phyloP scores from a whole-genome alignment of 2,329 filamentous ascomycete genomes.

The Alternaria arbusti region DNA sequence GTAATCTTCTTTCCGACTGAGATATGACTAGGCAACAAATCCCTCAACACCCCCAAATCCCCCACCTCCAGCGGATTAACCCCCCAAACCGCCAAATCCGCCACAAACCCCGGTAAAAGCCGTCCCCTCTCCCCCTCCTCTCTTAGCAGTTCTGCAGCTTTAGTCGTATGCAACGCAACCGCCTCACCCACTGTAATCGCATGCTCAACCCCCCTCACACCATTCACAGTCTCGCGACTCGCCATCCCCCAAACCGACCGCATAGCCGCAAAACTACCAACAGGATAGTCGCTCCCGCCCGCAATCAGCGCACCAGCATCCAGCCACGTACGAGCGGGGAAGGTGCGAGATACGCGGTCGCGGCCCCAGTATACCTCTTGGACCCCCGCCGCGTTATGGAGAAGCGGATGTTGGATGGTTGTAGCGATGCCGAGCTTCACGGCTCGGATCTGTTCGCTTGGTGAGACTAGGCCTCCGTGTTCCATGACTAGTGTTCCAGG shows the following conservation, averaged over 20 bases:
- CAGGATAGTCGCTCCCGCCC: neutral
- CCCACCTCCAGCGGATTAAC: neutral
- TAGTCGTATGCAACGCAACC: neutral
- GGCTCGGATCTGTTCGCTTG: rapidly evolving
- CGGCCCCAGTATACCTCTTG: neutral
- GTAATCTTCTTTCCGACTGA: neutral
- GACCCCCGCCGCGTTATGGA: neutral
- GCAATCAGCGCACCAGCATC: neutral
- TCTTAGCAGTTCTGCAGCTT: neutral
- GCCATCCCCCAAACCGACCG: neutral
- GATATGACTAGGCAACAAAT: neutral
- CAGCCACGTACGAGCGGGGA: neutral
- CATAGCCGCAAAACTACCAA: neutral
- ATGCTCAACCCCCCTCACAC: neutral
- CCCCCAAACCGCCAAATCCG: neutral
- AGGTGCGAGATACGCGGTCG: neutral
- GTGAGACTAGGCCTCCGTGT: neutral
- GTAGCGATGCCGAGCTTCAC: rapidly evolving
- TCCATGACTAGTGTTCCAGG: neutral
- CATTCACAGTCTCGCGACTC: neutral
- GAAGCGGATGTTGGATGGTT: neutral
- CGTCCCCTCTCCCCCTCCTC: neutral
- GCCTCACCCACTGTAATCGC: neutral
- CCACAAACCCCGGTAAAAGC: neutral
- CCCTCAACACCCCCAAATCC: neutral